A percentile compares a stretch with the other conserved stretches of the same genome.
These are phyloP conservation scores for Amylocystis lapponica DNA, from an alignment of 768 basidiomycete species.

Conservation along the genomic window DNA sequence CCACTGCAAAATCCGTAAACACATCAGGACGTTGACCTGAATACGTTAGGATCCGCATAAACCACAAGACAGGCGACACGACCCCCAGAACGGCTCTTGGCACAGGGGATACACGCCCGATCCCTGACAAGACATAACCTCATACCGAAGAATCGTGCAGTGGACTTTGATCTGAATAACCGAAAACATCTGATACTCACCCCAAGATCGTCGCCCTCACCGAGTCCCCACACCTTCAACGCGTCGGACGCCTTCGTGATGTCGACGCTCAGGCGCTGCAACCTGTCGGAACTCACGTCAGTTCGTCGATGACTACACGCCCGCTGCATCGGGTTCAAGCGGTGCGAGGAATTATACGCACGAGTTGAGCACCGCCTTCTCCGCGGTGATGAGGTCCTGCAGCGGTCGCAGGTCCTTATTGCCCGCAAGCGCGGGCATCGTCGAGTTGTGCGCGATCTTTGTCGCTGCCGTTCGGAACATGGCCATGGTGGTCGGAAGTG, in stretches of 20 bases:
- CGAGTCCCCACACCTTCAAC: slow-evolving; percentile 63
- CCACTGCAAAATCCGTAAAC: too few species aligned
- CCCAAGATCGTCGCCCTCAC: slow-evolving; percentile 79
- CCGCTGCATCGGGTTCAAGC: not conserved
- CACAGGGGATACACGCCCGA: too few species aligned
- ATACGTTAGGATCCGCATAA: too few species aligned
- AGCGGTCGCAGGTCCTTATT: slow-evolving; percentile 78
- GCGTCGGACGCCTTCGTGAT: slow-evolving; percentile 67
- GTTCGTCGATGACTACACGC: not conserved
- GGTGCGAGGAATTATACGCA: slow-evolving; percentile 38
- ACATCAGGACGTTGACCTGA: too few species aligned
- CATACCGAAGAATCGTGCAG: not conserved
- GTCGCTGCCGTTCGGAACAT: slow-evolving; percentile 80
- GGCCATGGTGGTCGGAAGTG: not conserved
- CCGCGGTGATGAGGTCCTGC: slow-evolving; percentile 85
- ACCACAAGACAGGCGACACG: too few species aligned
- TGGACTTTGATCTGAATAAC: not conserved
- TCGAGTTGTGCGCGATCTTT: slow-evolving; percentile 86
- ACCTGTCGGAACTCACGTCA: slow-evolving; percentile 5
- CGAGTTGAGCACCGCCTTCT: slow-evolving; percentile 78
- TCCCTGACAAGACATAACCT: too few species aligned
- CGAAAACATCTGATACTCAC: slow-evolving; percentile 38
- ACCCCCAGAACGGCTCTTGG: too few species aligned
- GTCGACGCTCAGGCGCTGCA: slow-evolving; percentile 64
- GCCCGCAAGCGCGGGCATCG: slow-evolving; percentile 59